phyloP scores from a whole-genome alignment of 2,329 filamentous ascomycete species.

The Paecilomyces formosus region DNA sequence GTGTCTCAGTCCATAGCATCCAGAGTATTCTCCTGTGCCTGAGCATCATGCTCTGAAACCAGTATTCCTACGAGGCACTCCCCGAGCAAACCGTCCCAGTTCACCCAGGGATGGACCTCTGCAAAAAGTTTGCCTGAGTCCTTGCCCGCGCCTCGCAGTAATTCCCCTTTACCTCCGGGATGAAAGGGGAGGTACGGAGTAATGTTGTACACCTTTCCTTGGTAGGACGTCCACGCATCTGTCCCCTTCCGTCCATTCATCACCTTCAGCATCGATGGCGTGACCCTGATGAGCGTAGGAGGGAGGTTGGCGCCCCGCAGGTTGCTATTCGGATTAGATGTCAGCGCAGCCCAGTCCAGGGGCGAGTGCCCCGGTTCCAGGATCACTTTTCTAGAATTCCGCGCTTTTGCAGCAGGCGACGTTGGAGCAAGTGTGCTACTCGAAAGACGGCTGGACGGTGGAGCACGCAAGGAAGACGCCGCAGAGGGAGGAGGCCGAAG shows the following conservation, averaged over 20 bases:
- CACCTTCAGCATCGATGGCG: constrained; percentile 68
- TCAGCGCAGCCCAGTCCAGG: constrained; percentile 86
- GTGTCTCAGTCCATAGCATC: constrained; percentile 54
- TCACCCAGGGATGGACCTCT: constrained; percentile 61
- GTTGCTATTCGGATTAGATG: constrained; percentile 53
- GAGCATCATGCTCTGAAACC: constrained; percentile 46
- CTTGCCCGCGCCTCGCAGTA: constrained; percentile 57
- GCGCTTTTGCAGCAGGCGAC: constrained; percentile 32
- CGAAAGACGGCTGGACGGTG: constrained; percentile 32
- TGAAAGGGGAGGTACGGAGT: constrained; percentile 85
- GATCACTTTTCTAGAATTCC: constrained; percentile 56
- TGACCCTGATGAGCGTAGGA: constrained; percentile 60
- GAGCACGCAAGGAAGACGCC: constrained; percentile 35
- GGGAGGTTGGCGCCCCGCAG: constrained; percentile 53
- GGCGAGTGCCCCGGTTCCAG: constrained; percentile 89
- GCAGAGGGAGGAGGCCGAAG: constrained; percentile 37
- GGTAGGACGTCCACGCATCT: constrained; percentile 85
- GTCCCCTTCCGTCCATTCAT: constrained; percentile 77
- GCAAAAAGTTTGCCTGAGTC: constrained; percentile 58
- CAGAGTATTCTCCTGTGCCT: constrained; percentile 28
- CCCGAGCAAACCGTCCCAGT: constrained; percentile 59
- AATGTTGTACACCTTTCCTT: constrained; percentile 90
- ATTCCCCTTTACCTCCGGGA: constrained; percentile 64
- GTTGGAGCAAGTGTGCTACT: constrained; percentile 35
- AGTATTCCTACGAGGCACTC: constrained; percentile 56